Conservation (phyloP, 2,329 filamentous ascomycete genomes). For the Trichoderma sp. region DNA sequence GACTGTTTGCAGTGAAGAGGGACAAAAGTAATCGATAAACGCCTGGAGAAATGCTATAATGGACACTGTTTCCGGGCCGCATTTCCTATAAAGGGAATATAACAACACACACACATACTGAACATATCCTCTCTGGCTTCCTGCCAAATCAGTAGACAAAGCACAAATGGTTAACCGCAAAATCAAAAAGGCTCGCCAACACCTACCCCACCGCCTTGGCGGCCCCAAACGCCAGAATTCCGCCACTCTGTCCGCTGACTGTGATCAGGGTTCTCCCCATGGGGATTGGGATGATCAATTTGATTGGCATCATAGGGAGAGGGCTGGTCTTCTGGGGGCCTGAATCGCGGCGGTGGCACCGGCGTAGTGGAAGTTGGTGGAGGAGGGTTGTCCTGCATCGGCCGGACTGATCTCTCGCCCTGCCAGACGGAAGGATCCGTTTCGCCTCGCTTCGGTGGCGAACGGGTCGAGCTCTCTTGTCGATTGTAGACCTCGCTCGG, state of each 20-base stretch:
- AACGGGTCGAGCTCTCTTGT: slow-evolving; percentile 56
- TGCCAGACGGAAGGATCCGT: slow-evolving; percentile 83
- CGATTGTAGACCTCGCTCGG: slow-evolving; percentile 55
- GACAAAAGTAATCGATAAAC: slow-evolving; percentile 25
- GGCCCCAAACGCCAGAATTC: slow-evolving; percentile 51
- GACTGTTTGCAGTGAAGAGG: slow-evolving; percentile 20
- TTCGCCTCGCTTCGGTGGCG: slow-evolving; percentile 66
- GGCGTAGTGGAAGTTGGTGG: slow-evolving; percentile 41
- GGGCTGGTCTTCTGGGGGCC: slow-evolving; percentile 46
- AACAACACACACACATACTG: slow-evolving; percentile 4
- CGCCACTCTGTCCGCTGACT: slow-evolving; percentile 54
- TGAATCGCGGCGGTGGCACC: slow-evolving; percentile 52
- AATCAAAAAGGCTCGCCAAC: slow-evolving; percentile 45
- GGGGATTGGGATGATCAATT: slow-evolving; percentile 44
- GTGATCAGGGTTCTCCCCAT: slow-evolving; percentile 39
- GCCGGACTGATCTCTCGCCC: slow-evolving; percentile 78
- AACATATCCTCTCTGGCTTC: slow-evolving; percentile 2
- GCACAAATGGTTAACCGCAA: not conserved
- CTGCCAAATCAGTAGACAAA: slow-evolving; percentile 19
- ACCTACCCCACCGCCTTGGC: slow-evolving; percentile 49
- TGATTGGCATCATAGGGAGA: slow-evolving; percentile 43
- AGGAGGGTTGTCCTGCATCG: slow-evolving; percentile 59
- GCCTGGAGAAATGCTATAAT: slow-evolving; percentile 39
- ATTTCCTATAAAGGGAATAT: slow-evolving; percentile 26
- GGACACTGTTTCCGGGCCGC: slow-evolving; percentile 34